Evolutionary conservation across 805 yeast genomes (phyloP), one percentile per base, ranked within the genome.

Genomic region (Ogataea ramenticola): DNA sequence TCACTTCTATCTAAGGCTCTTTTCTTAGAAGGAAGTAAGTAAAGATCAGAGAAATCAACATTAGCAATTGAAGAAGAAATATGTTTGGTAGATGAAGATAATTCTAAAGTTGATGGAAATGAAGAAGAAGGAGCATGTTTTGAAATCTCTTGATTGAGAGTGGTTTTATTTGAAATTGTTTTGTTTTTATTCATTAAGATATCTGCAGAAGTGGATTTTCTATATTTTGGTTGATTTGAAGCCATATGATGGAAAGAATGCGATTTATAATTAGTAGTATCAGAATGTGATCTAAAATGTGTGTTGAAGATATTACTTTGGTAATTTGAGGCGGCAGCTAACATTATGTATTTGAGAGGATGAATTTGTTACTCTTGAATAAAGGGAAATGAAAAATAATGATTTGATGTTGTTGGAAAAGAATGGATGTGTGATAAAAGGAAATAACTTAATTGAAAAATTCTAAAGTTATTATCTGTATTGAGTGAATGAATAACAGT

Each of bases 231-330:
- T 3, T 26, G 32, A 17, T 17, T 21, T 3, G 15, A 16, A 12
- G 6, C 6, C 59, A 56, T 52, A 19, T 47, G 47, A 48, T 57
- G 45, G 33, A 47, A 55, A 8, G 51, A 50, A 26, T 45, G 41
- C 22, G 61, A 57, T 45, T 53, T 56, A 29, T 51, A 26, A 40
- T 56, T 54, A 20, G 62, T 57, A 4, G 64, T 53, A 44, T 61
- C 65, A 20, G 63, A 57, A 26, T 58, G 64, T 17, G 66, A 62
- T 52, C 65, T 50, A 8, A 54, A 42, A 44, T 58, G 64, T 38
- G 51, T 55, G 12, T 34, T 34, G 9, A 34, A 34, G 24, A 7
- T 19, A 34, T 34, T 34, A 20, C 22, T 34, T 34, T 34, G 37
- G 19, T 34, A 34, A 19, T 24, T 16, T 4, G 37, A 34, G 17